A percentile compares a stretch with the other conserved stretches of the same genome.
Conservation (phyloP, 2,329 filamentous ascomycete genomes). For the Fusarium robinianum region DNA sequence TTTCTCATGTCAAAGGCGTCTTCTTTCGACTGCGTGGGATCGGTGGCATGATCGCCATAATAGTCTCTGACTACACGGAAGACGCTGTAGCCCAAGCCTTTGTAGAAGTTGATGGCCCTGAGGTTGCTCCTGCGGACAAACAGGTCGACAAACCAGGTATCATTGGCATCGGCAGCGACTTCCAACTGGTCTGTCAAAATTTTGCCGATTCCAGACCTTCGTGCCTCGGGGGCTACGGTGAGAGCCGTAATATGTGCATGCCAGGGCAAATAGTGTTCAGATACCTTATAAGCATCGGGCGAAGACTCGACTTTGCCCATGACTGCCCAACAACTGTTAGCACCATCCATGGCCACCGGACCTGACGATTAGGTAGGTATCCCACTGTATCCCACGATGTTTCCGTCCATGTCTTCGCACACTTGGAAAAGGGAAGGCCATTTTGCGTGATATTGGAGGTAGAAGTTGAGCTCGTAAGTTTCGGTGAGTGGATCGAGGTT, state of each 20-base stretch:
- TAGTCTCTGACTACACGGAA: conserved; percentile 89
- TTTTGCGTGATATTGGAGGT: conserved; percentile 91
- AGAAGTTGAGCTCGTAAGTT: conserved; percentile 94
- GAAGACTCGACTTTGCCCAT: conserved; percentile 97
- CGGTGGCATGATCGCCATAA: conserved; percentile 81
- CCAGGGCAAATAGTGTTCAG: conserved; percentile 96
- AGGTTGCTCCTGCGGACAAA: conserved; percentile 90
- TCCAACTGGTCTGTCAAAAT: conserved; percentile 82
- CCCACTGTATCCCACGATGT: conserved; percentile 92
- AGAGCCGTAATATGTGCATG: conserved; percentile 97
- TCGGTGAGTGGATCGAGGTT: conserved; percentile 98
- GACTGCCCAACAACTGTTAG: conserved; percentile 62
- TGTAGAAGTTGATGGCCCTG: conserved; percentile 86
- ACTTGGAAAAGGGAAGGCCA: conserved; percentile 96
- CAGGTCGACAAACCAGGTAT: conserved; percentile 94
- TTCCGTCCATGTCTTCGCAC: conserved; percentile 82
- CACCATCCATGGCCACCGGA: conserved; percentile 4
- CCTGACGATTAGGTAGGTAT: conserved; percentile 23
- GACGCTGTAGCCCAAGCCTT: conserved; percentile 88
- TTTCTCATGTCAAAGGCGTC: conserved; percentile 99
- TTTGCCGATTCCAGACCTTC: conserved; percentile 84
- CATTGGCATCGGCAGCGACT: conserved; percentile 75
- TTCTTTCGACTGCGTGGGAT: conserved; percentile 67
- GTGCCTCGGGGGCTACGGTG: conserved; percentile 85
- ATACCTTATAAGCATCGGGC: conserved; percentile 72